Evolutionary conservation across 768 basidiomycete species (phyloP), one percentile per base, ranked within the genome.

Genomic region (Trametes sanguinea): DNA sequence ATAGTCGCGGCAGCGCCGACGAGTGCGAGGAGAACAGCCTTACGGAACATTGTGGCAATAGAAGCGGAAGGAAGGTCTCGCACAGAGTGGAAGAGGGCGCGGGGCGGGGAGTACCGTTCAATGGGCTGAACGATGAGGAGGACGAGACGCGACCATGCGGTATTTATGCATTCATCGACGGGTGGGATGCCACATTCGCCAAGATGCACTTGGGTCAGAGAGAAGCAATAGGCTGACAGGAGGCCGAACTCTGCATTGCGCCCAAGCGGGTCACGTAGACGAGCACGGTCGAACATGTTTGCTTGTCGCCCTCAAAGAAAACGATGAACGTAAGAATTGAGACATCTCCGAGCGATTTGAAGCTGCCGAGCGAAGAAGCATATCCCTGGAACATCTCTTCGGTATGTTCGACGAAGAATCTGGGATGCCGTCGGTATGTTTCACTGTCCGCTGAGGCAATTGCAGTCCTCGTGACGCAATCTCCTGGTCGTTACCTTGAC

Each of bases 1-100:
- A 65, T 40, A 46, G 60, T 61, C 42, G 61, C 27, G 40, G 52
- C 51, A 27, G 59, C 65, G 54, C 59, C 62, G 62, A 57, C 52
- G 57, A 69, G 60, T 35, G 61, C 64, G 57, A 57, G 35, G 60
- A 65, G 51, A 57, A 65, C 35, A 17, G 47, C 57, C 37, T 61
- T 62, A 42, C 39, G 50, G 56, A 60, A 54, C 63, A 64, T 61
- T 32, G 40, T 51, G 42, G 22, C 37, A 42, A 40, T 22, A 37
- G 50, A 51, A 59, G 57, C 40, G 57, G 33, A 58, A 51, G 57
- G 57, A 11, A 37, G 50, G 48, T 48, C 50, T 51, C 50, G 50
- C 57, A 51, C 42, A 45, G 17, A 35, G 50, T 27, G 50, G 47
- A 11, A 13, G 27, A 47, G 57, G n/a, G 57, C 50, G 57, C 17